Evolutionary conservation across 768 basidiomycete genomes (phyloP).

Genomic region (Auricularia auricula-judae): DNA sequence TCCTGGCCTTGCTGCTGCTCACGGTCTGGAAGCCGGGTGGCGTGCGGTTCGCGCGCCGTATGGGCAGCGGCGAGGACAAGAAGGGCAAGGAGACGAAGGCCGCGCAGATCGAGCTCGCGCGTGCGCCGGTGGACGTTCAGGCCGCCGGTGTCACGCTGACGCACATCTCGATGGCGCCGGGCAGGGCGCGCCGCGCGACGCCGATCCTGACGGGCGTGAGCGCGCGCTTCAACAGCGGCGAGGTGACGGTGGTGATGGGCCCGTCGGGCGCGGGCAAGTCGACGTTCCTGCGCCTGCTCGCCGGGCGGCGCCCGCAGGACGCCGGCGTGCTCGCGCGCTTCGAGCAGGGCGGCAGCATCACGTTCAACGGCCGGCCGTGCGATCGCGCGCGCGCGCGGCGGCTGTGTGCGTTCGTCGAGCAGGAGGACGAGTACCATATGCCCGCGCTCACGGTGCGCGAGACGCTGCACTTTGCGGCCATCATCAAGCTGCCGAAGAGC

Average conservation of each 20-base stretch:
- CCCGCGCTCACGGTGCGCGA: constrained; percentile 25
- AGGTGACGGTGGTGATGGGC: constrained; percentile 25
- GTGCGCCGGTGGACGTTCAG: constrained; percentile 21
- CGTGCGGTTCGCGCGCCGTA: constrained; percentile 21
- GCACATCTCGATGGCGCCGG: constrained; percentile 2
- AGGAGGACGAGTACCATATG: constrained; percentile 30
- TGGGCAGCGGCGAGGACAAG: constrained; percentile 6
- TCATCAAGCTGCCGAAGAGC: constrained; percentile 25
- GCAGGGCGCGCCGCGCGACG: constrained; percentile 13
- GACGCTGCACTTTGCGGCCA: constrained; percentile 28
- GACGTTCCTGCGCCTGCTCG: constrained; percentile 26
- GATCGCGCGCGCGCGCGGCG: constrained; percentile 7
- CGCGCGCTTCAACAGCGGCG: constrained; percentile 22
- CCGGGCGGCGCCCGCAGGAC: constrained; percentile 16
- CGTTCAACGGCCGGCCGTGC: constrained; percentile 17
- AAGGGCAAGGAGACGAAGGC: constrained; percentile 9
- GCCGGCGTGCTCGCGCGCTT: constrained; percentile 22
- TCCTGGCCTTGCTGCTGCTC: constrained; percentile 18
- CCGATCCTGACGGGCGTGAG: constrained; percentile 23
- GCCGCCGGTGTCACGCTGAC: constrained; percentile 11
- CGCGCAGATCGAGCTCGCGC: constrained; percentile 17
- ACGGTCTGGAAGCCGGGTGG: constrained; percentile 20
- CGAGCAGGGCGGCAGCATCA: constrained; percentile 17
- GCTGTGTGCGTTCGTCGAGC: constrained; percentile 26
- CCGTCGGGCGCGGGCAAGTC: constrained; percentile 21